phyloP scores from a whole-genome alignment of 495 filamentous ascomycete genomes.

The Penicillium pulvis region DNA sequence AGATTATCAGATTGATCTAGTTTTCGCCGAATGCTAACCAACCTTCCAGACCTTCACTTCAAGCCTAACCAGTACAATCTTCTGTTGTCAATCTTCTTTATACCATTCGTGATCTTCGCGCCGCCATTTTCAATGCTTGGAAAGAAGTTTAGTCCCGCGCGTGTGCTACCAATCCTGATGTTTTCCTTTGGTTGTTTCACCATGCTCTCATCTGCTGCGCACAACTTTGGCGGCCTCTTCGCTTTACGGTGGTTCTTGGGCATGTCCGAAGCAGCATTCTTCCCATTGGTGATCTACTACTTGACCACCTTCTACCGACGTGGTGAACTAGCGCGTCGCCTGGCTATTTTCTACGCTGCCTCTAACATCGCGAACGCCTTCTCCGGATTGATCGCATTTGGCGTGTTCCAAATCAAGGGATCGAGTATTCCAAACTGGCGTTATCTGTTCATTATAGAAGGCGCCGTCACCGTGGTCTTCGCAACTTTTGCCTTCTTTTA shows the following conservation, averaged over 20 bases:
- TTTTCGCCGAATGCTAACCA: neutral
- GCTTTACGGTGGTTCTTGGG: slow-evolving; percentile 56
- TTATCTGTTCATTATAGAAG: slow-evolving; percentile 77
- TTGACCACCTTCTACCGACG: slow-evolving; percentile 68
- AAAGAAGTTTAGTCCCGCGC: slow-evolving; percentile 63
- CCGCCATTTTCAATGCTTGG: slow-evolving; percentile 64
- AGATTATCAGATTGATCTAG: neutral
- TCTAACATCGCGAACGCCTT: slow-evolving; percentile 72
- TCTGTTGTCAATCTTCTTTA: slow-evolving; percentile 69
- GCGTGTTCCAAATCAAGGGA: slow-evolving; percentile 70
- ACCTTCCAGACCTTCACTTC: slow-evolving; percentile 53
- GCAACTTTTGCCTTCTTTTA: slow-evolving; percentile 66
- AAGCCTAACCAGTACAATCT: slow-evolving; percentile 66
- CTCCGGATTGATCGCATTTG: slow-evolving; percentile 69
- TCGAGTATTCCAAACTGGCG: slow-evolving; percentile 57
- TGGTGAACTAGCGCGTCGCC: slow-evolving; percentile 71
- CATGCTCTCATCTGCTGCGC: slow-evolving; percentile 52
- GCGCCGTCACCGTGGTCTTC: slow-evolving; percentile 62
- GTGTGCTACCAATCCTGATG: slow-evolving; percentile 65
- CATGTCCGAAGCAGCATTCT: slow-evolving; percentile 71
- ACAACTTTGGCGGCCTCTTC: slow-evolving; percentile 65
- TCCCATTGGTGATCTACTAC: slow-evolving; percentile 64
- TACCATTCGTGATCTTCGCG: slow-evolving; percentile 68
- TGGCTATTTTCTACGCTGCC: slow-evolving; percentile 76
- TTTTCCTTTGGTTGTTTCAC: slow-evolving; percentile 62